Base-by-base conservation (phyloP, 108 stramenopile species). In the Nitzschia sp. region DNA sequence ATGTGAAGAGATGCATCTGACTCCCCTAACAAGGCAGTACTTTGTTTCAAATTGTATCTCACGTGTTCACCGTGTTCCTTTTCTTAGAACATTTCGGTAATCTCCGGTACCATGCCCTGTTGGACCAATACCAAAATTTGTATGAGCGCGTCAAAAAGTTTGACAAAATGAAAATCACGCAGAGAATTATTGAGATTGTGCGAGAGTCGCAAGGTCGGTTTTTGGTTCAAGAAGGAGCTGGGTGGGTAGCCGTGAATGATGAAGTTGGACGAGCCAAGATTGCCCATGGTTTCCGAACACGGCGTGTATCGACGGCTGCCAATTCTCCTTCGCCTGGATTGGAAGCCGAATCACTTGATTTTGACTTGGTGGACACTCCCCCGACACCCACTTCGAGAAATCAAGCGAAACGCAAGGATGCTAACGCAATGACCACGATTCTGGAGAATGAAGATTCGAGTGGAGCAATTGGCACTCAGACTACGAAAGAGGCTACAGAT, bases 161-260 rank as follows among this genome's bases (percentile, higher is more conserved):
- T 55, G 61, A 71, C 7, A 71, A 71, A 57, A 71, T 63, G 61
- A 43, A 54, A 17, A 54, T 71, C n/a, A n/a, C 61, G 20, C 60
- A 71, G 37, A 34, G 24, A 12, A 71, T 59, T n/a, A 22, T 71
- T 40, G 61, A 62, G 15, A 39, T 14, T 17, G 70, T 71, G 21
- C 1, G 37, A 21, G 52, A 15, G n/a, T 71, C 52, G 14, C 52
- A 26, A 20, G 70, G 70, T 26, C 60, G 70, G 24, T 71, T 71
- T 37, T 39, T 71, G 44, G 53, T 24, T 26, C 61, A 51, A 29
- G 61, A 63, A 40, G 70, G 61, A 19, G 70, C 70, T 11, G 60
- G 51, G 2, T 71, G 70, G 70, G 38, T 71, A 1, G 52, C 10
- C 6, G 61, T 63, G n/a, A 53, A 63, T 15, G 61, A 62, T 11